Percentiles rank a stretch among this genome's conserved stretches.
These are phyloP conservation scores for Termitomyces heimii DNA, from an alignment of 768 basidiomycete genomes.

Conservation along the genomic window DNA sequence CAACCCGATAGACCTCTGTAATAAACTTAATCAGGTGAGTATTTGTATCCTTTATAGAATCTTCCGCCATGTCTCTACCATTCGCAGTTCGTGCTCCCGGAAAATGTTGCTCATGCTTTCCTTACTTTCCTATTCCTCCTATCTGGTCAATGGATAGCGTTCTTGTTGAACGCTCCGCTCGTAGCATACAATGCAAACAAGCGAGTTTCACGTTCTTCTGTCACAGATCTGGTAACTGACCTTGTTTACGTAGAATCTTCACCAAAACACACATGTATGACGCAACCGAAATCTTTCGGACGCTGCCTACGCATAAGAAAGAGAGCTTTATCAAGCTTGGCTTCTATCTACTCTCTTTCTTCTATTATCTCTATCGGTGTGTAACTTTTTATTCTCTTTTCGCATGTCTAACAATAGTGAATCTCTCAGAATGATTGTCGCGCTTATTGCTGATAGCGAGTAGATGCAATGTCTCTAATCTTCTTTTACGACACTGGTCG, in stretches of 20 bases:
- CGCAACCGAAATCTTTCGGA: slow-evolving; percentile 98
- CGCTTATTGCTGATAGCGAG: slow-evolving; percentile 77
- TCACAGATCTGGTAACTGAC: not conserved
- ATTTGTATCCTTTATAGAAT: not conserved
- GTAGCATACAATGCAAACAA: slow-evolving; percentile 92
- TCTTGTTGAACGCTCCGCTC: slow-evolving; percentile 85
- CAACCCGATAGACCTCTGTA: slow-evolving; percentile 99
- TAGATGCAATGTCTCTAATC: slow-evolving; percentile 18
- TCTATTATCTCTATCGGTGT: slow-evolving; percentile 87
- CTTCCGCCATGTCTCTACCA: not conserved
- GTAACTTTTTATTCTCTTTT: slow-evolving; percentile 19
- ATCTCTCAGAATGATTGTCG: slow-evolving; percentile 70
- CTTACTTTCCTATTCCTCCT: slow-evolving; percentile 89
- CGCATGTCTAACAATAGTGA: not conserved
- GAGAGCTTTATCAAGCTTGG: slow-evolving; percentile 94
- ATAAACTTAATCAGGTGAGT: slow-evolving; percentile 94
- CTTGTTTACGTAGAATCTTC: slow-evolving; percentile 57
- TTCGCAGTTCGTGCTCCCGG: slow-evolving; percentile 88
- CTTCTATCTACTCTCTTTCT: slow-evolving; percentile 88
- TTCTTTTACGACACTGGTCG: not conserved
- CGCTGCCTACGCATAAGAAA: slow-evolving; percentile 89
- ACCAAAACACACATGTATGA: slow-evolving; percentile 98
- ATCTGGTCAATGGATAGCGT: slow-evolving; percentile 92
- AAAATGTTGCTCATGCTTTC: slow-evolving; percentile 93
- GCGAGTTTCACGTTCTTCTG: slow-evolving; percentile 40